Base-by-base conservation (phyloP, 495 filamentous ascomycete genomes). In the Penicillium salamii region DNA sequence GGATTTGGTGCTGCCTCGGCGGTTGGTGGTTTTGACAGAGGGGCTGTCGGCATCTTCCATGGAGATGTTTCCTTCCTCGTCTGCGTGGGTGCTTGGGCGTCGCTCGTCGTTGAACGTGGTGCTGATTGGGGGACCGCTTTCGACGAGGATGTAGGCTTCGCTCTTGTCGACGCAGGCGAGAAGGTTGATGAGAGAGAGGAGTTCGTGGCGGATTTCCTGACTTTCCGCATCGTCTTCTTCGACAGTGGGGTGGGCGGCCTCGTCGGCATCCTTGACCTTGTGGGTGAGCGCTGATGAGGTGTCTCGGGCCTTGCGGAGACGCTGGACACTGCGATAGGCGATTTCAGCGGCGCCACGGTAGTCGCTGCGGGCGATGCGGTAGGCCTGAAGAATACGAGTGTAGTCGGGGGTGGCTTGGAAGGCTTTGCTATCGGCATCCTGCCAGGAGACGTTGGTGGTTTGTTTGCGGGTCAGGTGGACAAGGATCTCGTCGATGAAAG, bases 311-410 rank as follows among this genome's bases (percentile, higher is more conserved):
- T 72, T 54, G 11, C 76, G 78, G 9, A 80, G 69, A 34, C 78
- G 77, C 56, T 84, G 80, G 12, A 88, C 73, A 14, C 76, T 75
- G 40, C 83, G 76, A 32, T 91, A 77, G 19, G 95, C 77, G 36
- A 90, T 79, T 36, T 85, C 80, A 0, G 93, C 91, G 2, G 89
- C 93, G 40, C 92, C 93, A 31, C 91, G 88, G 69, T 88, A 93
- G 64, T 98, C 89, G 46, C 81, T 78, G 42, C 84, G 86, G 53
- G 82, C 80, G 47, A 96, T 84, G 43, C 95, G 84, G 79, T 89
- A 97, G 17, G 91, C 83, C 55, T 95, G 93, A 21, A 97, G 81
- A 35, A 96, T 84, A 56, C 89, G 86, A 60, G 86, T 86, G 66
- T 87, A 91, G 6, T 77, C 74, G 0, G 70, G 67, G 1, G 67